Base-by-base conservation (phyloP, 148 eudicot species). In the Chenopodium suecicum region DNA sequence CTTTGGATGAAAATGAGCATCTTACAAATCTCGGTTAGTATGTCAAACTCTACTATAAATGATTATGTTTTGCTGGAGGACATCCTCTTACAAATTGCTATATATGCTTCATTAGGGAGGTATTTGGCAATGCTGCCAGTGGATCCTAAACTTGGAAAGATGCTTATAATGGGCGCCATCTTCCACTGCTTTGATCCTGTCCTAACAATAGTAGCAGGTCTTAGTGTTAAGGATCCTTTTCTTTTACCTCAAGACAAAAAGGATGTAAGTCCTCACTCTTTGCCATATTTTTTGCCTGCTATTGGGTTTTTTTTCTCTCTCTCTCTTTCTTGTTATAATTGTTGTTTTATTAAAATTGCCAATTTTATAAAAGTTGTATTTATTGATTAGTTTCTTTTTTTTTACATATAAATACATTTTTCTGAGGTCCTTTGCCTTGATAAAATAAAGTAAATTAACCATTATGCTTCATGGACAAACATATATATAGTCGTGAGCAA, bases 201-300 rank as follows among this genome's bases (percentile, higher is more conserved):
- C 81, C 76, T 97, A 82, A 97, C 99, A 17, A 92, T 97, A 87
- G 99, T 94, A 65, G 97, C 99, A 76, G 99, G 95, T 58, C 95
- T 97, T 34, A 97, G 99, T 82, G 96, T 94, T 79, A 92, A 95
- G 83, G 99, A 97, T 86, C 99, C 99, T 85, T 97, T 97, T 84
- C 98, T 97, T 85, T 90, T 97, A 86, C 99, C 99, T 66, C 98
- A 94, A 83, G 98, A 97, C 82, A 97, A 94, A 84, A 97, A 94
- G 82, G 98, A 94, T 84, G 99, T 94, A 86, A 90, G 97, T 84
- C 70, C 22, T 69, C 66, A 58, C 22, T 70, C 63, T 32, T n/a
- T 23, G 72, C 34, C 60, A 69, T 75, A 41, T 23, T 1, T 46
- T 37, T n/a, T 58, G 47, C 52, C 47, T 54, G 12, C 25, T 9